Conservation (phyloP, 2,329 filamentous ascomycete species). For the Hypoxylon sp. region DNA sequence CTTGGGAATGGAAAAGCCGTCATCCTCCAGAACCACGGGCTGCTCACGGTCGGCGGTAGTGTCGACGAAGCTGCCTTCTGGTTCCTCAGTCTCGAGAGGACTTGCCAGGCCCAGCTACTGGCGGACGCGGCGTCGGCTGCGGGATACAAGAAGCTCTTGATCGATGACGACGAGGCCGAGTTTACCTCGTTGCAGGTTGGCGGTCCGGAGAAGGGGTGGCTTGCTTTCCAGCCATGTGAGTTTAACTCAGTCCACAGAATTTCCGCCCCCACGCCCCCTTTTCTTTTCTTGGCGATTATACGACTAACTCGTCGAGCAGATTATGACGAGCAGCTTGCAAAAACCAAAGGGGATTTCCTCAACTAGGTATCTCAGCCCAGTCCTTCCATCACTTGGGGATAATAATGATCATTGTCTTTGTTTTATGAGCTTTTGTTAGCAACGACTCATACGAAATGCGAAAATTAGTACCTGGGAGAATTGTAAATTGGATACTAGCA, state of each 20-base stretch:
- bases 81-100: constrained; percentile 70
- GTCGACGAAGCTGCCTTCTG: constrained; percentile 75
- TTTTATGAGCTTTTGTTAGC: neutral
- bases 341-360: constrained; percentile 36
- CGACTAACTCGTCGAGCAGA: constrained; percentile 24
- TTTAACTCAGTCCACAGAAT: neutral
- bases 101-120: constrained; percentile 70
- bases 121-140: constrained; percentile 65
- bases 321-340: constrained; percentile 39
- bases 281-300: neutral
- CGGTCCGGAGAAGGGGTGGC: constrained; percentile 50
- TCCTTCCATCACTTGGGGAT: neutral
- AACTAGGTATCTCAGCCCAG: constrained; percentile 7
- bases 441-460: neutral
- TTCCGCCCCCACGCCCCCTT: neutral
- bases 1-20: constrained; percentile 66
- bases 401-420: neutral
- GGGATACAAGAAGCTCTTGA: constrained; percentile 46
- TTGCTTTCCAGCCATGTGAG: constrained; percentile 48
- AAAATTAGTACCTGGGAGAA: too few species aligned
- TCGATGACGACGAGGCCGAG: constrained; percentile 48
- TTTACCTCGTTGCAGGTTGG: constrained; percentile 46
- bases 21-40: constrained; percentile 72
- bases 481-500: neutral
- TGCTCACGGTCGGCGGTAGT: constrained; percentile 70